Evolutionary conservation across 176 grass and related monocot species (phyloP), one percentile per base, ranked within the genome.

Genomic region (Otatea glauca): DNA sequence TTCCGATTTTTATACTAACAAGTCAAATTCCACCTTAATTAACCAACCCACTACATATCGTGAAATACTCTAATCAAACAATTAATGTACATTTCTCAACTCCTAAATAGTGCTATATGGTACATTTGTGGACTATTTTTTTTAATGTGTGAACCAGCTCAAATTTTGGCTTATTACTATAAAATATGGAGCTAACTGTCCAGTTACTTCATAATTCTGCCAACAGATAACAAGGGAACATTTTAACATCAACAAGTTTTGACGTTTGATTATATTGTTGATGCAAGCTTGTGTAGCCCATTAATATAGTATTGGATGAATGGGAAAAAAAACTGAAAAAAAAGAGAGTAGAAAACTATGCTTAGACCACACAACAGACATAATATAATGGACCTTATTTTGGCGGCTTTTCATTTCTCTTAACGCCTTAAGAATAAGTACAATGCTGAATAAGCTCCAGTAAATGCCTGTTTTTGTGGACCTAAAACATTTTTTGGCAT

Each of bases 11-110:
- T 72, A 48, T 72, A 49, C 23, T 72, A 70, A 42, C 69, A 48
- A 72, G 69, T 72, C 69, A 72, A 72, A 72, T 29, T 72, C 69
- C 44, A 49, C 23, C 69, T n/a, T n/a, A n/a, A n/a, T 72, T 49
- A 49, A 71, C 43, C 44, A 72, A 29, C n/a, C 42, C 69, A 72
- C 23, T 71, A 48, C 11, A 70, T 70, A 70, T 70, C 39, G 7
- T 32, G 11, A 14, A 47, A 14, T 62, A 62, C n/a, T 62, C 59
- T 27, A 62, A 62, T 20, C 59, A 62, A 62, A 62, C 10, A 62
- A 27, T 14, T 27, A 27, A 62, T 62, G 10, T 62, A 62, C 59
- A 62, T 27, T 27, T 62, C 59, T 23, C 59, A 68, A 68, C 14
- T 38, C 16, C 16, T 37, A 37, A 67, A 17, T 35, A 66, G 38